Percentiles rank a stretch among this genome's conserved stretches.
Conservation (phyloP, 495 filamentous ascomycete species). For the Darksidea phi region DNA sequence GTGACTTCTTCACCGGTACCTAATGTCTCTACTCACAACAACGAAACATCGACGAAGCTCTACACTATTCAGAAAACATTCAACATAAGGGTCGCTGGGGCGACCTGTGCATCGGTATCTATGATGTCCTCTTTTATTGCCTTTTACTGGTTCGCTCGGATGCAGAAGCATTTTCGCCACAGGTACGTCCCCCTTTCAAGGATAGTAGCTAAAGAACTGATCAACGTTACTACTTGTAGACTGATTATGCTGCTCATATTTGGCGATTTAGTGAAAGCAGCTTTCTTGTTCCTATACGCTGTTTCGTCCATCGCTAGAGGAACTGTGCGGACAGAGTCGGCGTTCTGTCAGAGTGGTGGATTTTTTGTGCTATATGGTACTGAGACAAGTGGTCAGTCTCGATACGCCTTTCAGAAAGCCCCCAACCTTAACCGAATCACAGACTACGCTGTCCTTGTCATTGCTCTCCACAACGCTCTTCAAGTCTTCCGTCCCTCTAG, state of each 20-base stretch:
- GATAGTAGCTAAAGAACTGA: background rate
- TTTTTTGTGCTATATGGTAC: slow-evolving; percentile 64
- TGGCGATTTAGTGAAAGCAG: slow-evolving; percentile 65
- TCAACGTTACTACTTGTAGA: slow-evolving; percentile 1
- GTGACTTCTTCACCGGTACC: background rate
- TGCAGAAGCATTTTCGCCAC: slow-evolving; percentile 71
- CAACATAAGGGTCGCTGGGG: slow-evolving; percentile 37
- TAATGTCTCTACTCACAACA: background rate
- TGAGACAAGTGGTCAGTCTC: slow-evolving; percentile 59
- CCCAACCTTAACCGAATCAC: background rate
- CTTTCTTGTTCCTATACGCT: slow-evolving; percentile 64
- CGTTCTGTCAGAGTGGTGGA: slow-evolving; percentile 66
- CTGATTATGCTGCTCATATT: slow-evolving; percentile 59
- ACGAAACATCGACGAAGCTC: slow-evolving; percentile 16
- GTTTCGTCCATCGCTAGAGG: slow-evolving; percentile 51
- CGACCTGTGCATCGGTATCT: slow-evolving; percentile 51
- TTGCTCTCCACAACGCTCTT: slow-evolving; percentile 67
- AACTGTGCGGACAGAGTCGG: slow-evolving; percentile 49
- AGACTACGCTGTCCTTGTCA: slow-evolving; percentile 69
- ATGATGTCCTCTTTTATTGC: slow-evolving; percentile 52
- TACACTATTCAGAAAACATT: slow-evolving; percentile 26
- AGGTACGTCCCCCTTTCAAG: slow-evolving; percentile 52
- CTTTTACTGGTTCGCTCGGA: slow-evolving; percentile 71
- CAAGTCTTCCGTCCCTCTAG: slow-evolving; percentile 61
- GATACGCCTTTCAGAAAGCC: background rate